Evolutionary conservation across 306 rosid species (phyloP), one percentile per base, ranked within the genome.

Genomic region (Myrica gale): DNA sequence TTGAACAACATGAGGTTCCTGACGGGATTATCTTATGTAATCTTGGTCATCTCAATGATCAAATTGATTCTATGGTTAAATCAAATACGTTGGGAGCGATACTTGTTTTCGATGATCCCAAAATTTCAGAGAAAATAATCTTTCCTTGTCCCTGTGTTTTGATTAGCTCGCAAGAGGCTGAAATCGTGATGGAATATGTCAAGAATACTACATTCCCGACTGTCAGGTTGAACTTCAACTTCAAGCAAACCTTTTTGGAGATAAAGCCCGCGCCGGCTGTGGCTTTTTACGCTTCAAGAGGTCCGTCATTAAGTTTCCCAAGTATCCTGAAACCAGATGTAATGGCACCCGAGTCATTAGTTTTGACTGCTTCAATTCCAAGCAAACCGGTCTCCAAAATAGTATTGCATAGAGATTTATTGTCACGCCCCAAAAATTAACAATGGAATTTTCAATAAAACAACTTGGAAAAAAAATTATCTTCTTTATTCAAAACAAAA

Each of bases 261-360:
- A 16, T 7, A 17, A 32, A 50, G 74, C 74, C 45, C 13, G 37
- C 74, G 7, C 57, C 45, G 12, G 4, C 20, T 20, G 72, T 68
- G 21, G 20, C 55, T 11, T 45, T 5, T 20, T 51, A 26, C 23
- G 2, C 61, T 11, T 9, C 44, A 15, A 70, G 7, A 16, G 74
- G 74, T 37, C 74, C 46, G 0, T 51, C 62, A 4, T 10, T 7
- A 0, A 26, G 45, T 8, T 69, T 48, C 16, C 60, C 58, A 12
- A 9, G 21, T 20, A 48, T 69, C 57, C 13, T 69, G n/a, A 69
- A 69, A 43, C 58, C 74, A 45, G 60, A 69, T 50, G 16, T 69
- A 48, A 47, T 48, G 57, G 74, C 74, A 23, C 74, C 74, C 2
- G 58, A 60, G 42, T 47, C 74, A 10, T 12, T 23, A 21, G 74